phyloP scores from a whole-genome alignment of 352 stramenopile genomes.

The Phytophthora pistaciae region DNA sequence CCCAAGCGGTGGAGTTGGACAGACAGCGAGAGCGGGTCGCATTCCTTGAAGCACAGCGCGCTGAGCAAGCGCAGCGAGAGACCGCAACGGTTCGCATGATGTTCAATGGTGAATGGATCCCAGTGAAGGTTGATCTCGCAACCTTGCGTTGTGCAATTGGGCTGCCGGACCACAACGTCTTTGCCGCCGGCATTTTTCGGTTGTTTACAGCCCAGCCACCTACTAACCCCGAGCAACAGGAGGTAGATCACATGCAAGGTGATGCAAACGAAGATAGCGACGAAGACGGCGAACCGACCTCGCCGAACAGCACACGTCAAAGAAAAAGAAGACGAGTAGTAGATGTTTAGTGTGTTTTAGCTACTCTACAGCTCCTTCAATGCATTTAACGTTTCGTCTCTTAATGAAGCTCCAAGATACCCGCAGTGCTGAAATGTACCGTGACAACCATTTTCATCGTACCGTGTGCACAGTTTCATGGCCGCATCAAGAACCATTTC shows the following conservation, averaged over 20 bases:
- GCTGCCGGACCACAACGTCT: background rate
- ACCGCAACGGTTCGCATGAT: background rate
- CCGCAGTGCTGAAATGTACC: slow-evolving; percentile 2
- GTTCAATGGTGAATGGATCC: slow-evolving; percentile 8
- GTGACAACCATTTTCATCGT: slow-evolving; percentile 1
- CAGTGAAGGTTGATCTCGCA: background rate
- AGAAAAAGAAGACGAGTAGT: background rate
- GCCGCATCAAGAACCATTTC: slow-evolving; percentile 3
- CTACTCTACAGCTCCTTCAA: background rate
- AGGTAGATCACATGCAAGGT: background rate
- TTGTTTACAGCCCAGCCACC: background rate
- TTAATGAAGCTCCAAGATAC: background rate
- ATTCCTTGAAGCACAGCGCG: background rate
- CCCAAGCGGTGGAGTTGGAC: slow-evolving; percentile 10
- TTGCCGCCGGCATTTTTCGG: background rate
- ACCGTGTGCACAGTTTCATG: slow-evolving; percentile 5
- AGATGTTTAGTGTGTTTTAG: background rate
- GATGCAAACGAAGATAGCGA: background rate
- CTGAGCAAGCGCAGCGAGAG: background rate
- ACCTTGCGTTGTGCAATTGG: background rate
- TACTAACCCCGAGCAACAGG: background rate
- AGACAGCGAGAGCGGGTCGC: slow-evolving; percentile 3
- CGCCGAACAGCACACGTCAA: background rate
- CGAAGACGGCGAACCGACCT: background rate
- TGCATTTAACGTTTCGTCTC: slow-evolving; percentile 2